Base-by-base conservation (phyloP, 352 stramenopile species). In the Albugo candida region DNA sequence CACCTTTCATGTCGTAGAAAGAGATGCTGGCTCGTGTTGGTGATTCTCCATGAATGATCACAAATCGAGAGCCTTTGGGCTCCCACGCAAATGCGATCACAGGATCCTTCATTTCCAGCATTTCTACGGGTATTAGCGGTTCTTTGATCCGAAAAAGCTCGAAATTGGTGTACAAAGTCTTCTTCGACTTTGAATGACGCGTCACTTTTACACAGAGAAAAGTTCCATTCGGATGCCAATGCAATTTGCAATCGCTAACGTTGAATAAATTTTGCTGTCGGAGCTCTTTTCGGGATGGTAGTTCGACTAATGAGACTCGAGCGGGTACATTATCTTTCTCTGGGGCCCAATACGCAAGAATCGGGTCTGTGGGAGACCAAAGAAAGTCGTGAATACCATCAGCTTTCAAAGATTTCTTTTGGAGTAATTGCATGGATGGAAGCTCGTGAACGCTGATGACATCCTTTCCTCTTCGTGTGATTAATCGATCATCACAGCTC, bases 211-310 rank as follows among this genome's bases (percentile, higher is more conserved):
- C 85, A 48, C 81, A 92, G 39, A 97, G 49, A 66, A 89, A 97
- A 39, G 94, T 86, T 49, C 95, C 95, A 52, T 96, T 85, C 55
- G 93, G 76, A 57, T 99, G 94, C 92, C 92, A 97, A 42, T 94
- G 81, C 63, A 98, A 81, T 60, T 92, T 81, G 56, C 75, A 88
- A 53, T 96, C 89, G 55, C 74, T 86, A 37, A 98, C 92, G 56
- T 97, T 97, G 64, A 98, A 97, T 35, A 98, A 56, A 70, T 98
- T 98, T 81, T 98, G 98, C 64, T 97, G 91, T 36, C 94, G 84
- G 38, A 98, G 70, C 53, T 97, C 92, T 21, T 86, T 89, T 44
- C 93, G 70, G 40, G 72, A 94, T 13, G 94, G 93, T 19, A 99
- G 63, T 60, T 98, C 85, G 36, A 99, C 89, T 13, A 99, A 65